Evolutionary conservation across 129 eudicot species (phyloP).

Genomic region (Ambrosia artemisiifolia): DNA sequence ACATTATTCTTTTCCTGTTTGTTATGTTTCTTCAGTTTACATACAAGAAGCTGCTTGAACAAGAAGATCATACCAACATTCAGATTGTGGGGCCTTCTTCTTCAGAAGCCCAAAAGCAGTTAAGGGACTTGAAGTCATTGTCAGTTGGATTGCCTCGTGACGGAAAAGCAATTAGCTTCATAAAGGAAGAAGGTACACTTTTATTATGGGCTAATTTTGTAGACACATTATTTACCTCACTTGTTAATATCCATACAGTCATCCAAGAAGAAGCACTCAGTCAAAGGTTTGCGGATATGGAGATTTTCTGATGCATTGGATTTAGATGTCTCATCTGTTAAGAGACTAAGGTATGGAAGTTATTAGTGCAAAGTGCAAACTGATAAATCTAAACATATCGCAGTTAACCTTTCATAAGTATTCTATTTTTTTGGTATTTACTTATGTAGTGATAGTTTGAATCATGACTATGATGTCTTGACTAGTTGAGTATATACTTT

Average conservation of each 20-base stretch:
- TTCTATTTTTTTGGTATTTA: neutral
- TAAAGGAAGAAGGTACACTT: conserved; percentile 6
- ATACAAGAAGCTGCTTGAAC: conserved; percentile 16
- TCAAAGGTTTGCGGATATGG: neutral
- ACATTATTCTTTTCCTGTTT: neutral
- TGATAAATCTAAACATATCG: neutral
- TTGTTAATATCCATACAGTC: neutral
- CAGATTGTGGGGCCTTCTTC: neutral
- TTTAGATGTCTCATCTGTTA: too few species aligned
- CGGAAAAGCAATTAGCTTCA: neutral
- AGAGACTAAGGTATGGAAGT: neutral
- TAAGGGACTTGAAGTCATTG: neutral
- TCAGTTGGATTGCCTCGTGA: neutral
- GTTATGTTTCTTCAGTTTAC: too few species aligned
- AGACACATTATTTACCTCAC: too few species aligned
- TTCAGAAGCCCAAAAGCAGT: neutral
- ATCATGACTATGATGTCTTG: neutral
- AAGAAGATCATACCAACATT: conserved; percentile 6
- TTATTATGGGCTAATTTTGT: neutral
- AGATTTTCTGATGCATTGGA: neutral
- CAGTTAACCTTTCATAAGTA: neutral
- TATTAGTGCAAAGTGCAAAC: neutral
- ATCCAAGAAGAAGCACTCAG: too few species aligned
- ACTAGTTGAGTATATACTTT: neutral
- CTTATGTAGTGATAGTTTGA: neutral